Evolutionary conservation across 1,284 basidiomycete species (phyloP).

Genomic region (Sporisorium graminicola): DNA sequence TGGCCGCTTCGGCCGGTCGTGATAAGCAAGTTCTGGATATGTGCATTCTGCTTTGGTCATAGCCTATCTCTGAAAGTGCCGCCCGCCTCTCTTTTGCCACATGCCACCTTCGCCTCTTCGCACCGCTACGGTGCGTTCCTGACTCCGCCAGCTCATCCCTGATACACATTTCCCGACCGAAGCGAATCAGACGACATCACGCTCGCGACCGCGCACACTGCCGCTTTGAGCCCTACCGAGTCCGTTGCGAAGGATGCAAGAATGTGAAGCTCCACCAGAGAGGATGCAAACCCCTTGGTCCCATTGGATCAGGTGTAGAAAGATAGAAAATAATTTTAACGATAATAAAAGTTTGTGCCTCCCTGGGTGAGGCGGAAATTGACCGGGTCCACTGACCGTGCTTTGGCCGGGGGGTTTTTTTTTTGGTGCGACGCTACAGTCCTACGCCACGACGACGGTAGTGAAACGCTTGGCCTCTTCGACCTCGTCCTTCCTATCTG

Average conservation of each 20-base stretch:
- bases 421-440: background rate
- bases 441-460: background rate
- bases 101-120: slow-evolving; percentile 11
- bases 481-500: slow-evolving; percentile 9
- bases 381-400: background rate
- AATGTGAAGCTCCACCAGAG: background rate
- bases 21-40: slow-evolving; percentile 29
- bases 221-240: background rate
- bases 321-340: background rate
- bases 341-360: background rate
- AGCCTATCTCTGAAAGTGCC: slow-evolving; percentile 16
- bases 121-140: slow-evolving; percentile 10
- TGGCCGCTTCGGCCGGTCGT: background rate
- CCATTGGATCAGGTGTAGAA: background rate
- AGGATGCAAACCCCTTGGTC: background rate
- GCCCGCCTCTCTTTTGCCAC: slow-evolving; percentile 4
- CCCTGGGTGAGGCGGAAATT: background rate
- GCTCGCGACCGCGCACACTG: background rate
- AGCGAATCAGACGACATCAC: slow-evolving; percentile 9
- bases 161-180: background rate
- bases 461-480: background rate
- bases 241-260: background rate
- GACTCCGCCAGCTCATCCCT: slow-evolving; percentile 7
- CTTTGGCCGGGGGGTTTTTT: slow-evolving; percentile 7
- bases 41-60: background rate